A percentile compares a stretch with the other conserved stretches of the same genome.
These are phyloP conservation scores for Flaveria trinervia DNA, from an alignment of 129 eudicot genomes.

Conservation along the genomic window DNA sequence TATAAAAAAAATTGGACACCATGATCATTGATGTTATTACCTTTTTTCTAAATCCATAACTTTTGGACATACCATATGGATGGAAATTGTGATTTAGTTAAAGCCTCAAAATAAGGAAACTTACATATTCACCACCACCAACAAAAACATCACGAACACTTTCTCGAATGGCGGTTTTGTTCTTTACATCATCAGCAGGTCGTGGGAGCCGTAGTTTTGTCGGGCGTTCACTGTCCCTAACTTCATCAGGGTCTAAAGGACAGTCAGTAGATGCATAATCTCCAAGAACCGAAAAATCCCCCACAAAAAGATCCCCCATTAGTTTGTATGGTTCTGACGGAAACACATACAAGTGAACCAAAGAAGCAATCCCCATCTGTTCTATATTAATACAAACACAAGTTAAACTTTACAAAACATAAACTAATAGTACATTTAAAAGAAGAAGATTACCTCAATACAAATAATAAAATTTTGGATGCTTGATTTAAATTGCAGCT, in stretches of 20 bases:
- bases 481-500: conserved; percentile 71
- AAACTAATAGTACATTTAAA: neutral
- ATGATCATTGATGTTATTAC: no score
- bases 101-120: conserved; percentile 23
- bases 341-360: conserved; percentile 87
- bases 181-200: conserved; percentile 53
- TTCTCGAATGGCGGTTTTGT: conserved; percentile 76
- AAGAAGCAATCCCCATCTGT: conserved; percentile 98
- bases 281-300: conserved; percentile 82
- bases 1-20: no score
- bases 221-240: conserved; percentile 92
- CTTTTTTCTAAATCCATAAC: no score
- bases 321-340: conserved; percentile 86
- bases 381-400: conserved; percentile 56
- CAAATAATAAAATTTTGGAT: conserved; percentile 92
- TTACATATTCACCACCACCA: conserved; percentile 94
- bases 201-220: conserved; percentile 87
- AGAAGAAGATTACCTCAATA: conserved; percentile 71
- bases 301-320: conserved; percentile 70
- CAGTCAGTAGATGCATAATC: conserved; percentile 89
- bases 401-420: conserved; percentile 34
- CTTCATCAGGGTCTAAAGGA: conserved; percentile 92
- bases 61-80: neutral
- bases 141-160: conserved; percentile 88
- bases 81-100: neutral